Conservation (phyloP, 306 rosid genomes). For the Prosopis cineraria region DNA sequence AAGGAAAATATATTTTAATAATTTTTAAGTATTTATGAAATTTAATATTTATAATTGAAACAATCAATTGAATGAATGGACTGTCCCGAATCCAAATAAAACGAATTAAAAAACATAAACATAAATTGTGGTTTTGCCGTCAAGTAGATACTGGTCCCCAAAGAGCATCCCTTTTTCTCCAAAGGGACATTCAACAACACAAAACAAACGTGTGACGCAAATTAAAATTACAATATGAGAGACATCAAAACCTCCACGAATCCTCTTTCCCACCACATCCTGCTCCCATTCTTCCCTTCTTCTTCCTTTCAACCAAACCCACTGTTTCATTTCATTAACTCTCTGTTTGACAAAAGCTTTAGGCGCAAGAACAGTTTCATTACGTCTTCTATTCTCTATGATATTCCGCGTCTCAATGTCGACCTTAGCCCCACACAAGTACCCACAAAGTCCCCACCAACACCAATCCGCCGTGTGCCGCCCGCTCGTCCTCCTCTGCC, state of each 20-base stretch:
- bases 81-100: too few species aligned
- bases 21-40: too few species aligned
- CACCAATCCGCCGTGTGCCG: constrained; percentile 27
- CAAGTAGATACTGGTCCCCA: too few species aligned
- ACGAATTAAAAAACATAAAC: too few species aligned
- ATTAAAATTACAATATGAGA: constrained; percentile 15
- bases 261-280: constrained; percentile 45
- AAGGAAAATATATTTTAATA: too few species aligned
- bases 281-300: neutral
- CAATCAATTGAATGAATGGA: too few species aligned
- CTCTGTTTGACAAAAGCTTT: too few species aligned
- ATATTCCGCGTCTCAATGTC: constrained; percentile 61
- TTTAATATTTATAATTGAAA: too few species aligned
- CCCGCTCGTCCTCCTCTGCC: neutral
- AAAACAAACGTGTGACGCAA: constrained; percentile 14
- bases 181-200: neutral
- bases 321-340: neutral
- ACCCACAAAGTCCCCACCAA: constrained; percentile 35
- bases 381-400: neutral
- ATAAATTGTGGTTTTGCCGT: too few species aligned
- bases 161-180: neutral
- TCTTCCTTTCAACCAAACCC: constrained; percentile 22
- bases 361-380: too few species aligned
- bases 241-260: constrained; percentile 53
- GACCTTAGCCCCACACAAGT: constrained; percentile 62